Evolutionary conservation across 2,329 filamentous ascomycete species (phyloP).

Genomic region (Arthrobotrys iridis): DNA sequence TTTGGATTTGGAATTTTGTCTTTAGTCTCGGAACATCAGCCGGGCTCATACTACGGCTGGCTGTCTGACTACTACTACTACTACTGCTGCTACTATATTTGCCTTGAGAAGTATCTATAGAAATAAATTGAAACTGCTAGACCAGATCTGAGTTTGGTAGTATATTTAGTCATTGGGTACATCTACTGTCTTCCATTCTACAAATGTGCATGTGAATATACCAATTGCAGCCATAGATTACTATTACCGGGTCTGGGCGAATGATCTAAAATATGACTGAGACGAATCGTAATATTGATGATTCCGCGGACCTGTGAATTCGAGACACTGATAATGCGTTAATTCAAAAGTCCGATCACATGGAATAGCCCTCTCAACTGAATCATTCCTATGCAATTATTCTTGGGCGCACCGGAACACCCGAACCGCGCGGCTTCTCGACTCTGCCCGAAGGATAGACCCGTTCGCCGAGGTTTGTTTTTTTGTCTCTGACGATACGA

Average conservation of each 20-base stretch:
- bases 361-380: no score
- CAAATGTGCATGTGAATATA: not conserved
- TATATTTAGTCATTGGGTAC: not conserved
- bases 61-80: not conserved
- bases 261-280: not conserved
- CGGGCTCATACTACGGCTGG: not conserved
- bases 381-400: no score
- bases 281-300: not conserved
- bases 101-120: not conserved
- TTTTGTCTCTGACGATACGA: not conserved
- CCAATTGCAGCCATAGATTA: not conserved
- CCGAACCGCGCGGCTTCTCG: conserved; percentile 2
- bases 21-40: not conserved
- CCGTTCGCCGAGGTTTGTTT: not conserved
- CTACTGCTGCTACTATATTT: not conserved
- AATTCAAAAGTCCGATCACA: no score
- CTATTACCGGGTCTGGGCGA: no score
- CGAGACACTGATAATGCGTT: not conserved
- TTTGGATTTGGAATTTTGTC: not conserved
- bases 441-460: not conserved
- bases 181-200: not conserved
- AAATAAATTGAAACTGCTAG: not conserved
- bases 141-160: not conserved
- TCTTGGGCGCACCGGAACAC: not conserved
- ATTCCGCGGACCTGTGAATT: not conserved